These are phyloP conservation scores for Aspergillus asperescens DNA, from an alignment of 495 filamentous ascomycete species.

Conservation along the genomic window DNA sequence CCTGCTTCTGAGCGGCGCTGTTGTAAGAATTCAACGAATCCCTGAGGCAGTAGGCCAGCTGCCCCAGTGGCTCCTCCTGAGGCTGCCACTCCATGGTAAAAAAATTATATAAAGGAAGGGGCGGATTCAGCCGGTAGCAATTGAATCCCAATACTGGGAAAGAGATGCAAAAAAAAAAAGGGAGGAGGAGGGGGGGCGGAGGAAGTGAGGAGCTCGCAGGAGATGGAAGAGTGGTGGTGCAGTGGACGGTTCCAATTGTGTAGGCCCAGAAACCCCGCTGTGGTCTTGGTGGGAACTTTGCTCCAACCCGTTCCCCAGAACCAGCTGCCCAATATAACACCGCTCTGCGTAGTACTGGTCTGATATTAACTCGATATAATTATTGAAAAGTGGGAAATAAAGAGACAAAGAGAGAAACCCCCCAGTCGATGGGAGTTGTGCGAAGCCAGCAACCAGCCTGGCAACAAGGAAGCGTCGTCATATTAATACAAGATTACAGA, in stretches of 20 bases:
- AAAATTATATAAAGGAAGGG: conserved; percentile 13
- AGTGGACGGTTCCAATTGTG: conserved; percentile 10
- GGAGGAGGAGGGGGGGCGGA: not conserved
- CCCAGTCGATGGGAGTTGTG: not conserved
- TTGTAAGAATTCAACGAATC: conserved; percentile 87
- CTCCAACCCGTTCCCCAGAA: conserved; percentile 11
- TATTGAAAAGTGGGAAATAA: not conserved
- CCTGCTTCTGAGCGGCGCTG: conserved; percentile 72
- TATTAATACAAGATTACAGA: not conserved
- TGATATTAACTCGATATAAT: not conserved
- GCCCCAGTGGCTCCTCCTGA: conserved; percentile 74
- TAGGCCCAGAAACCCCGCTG: conserved; percentile 18
- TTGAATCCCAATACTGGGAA: conserved; percentile 27
- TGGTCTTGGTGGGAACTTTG: conserved; percentile 14
- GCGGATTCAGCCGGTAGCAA: conserved; percentile 5
- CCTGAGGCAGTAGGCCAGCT: conserved; percentile 81
- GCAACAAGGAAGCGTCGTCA: not conserved
- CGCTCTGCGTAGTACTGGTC: not conserved
- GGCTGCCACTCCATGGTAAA: conserved; percentile 87
- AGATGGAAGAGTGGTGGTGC: conserved; percentile 9
- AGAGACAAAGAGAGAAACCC: conserved; percentile 1
- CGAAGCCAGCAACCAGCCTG: not conserved
- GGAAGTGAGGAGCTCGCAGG: conserved; percentile 2
- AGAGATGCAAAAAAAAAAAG: not conserved
- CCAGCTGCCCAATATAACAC: not conserved